Percentiles rank a stretch among this genome's conserved stretches.
phyloP scores from a whole-genome alignment of 208 protist species.

The Strigomonas galati region DNA sequence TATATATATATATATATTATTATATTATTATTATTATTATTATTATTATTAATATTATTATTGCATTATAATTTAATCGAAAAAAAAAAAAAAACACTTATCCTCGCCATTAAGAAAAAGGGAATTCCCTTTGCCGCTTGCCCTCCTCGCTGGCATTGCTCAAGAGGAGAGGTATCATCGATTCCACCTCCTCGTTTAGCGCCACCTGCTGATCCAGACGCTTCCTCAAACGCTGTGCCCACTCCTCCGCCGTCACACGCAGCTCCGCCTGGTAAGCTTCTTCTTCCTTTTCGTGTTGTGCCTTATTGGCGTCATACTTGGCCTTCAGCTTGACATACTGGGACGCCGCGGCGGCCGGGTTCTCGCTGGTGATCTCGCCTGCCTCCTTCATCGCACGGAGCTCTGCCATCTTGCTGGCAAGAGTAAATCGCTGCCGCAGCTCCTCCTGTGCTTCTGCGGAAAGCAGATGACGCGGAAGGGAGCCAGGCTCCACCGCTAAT shows the following conservation, averaged over 20 bases:
- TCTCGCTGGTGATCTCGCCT: constrained; percentile 63
- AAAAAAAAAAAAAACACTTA: background rate
- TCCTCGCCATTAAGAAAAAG: background rate
- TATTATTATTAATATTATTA: no score
- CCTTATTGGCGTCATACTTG: constrained; percentile 48
- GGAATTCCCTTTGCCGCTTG: constrained; percentile 30
- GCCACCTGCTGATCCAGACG: constrained; percentile 51
- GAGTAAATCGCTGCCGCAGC: constrained; percentile 43
- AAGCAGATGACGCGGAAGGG: constrained; percentile 45
- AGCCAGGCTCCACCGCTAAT: background rate
- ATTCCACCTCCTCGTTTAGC: constrained; percentile 66
- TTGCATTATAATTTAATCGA: no score
- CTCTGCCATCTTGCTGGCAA: constrained; percentile 47
- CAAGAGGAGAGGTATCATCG: constrained; percentile 58
- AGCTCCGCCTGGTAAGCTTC: constrained; percentile 43
- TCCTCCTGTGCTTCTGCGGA: constrained; percentile 45
- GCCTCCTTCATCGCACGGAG: constrained; percentile 77
- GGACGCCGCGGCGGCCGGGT: constrained; percentile 16
- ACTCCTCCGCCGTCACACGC: constrained; percentile 36
- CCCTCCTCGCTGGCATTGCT: constrained; percentile 78
- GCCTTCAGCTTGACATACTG: constrained; percentile 19
- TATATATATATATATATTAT: no score
- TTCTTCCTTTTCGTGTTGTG: constrained; percentile 32
- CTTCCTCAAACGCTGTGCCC: constrained; percentile 46
- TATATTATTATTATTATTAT: no score